phyloP scores from a whole-genome alignment of 2,329 filamentous ascomycete species.

The Epichloe bromicola region DNA sequence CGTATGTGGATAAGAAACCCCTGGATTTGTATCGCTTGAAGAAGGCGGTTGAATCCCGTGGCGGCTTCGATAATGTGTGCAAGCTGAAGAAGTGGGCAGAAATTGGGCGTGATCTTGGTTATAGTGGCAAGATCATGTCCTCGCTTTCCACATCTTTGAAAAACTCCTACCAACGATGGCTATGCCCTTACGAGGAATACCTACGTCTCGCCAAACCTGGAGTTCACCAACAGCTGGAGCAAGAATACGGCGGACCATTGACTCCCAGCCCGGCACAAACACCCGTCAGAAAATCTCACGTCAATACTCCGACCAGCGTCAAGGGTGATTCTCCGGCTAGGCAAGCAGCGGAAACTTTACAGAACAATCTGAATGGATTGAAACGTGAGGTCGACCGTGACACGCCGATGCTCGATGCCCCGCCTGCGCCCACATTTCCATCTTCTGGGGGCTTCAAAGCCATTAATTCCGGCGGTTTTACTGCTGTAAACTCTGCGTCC shows the following conservation, averaged over 20 bases:
- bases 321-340: constrained; percentile 55
- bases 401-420: constrained; percentile 33
- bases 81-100: constrained; percentile 99
- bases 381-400: constrained; percentile 35
- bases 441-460: constrained; percentile 18
- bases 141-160: constrained; percentile 94
- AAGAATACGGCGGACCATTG: constrained; percentile 83
- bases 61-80: constrained; percentile 93
- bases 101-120: constrained; percentile 89
- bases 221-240: constrained; percentile 89
- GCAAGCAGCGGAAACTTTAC: constrained; percentile 39
- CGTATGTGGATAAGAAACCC: constrained; percentile 94
- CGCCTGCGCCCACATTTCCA: constrained; percentile 21
- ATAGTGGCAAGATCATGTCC: constrained; percentile 99
- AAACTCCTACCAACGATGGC: constrained; percentile 95
- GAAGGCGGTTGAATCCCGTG: constrained; percentile 88
- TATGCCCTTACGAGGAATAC: constrained; percentile 94
- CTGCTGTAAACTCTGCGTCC: constrained; percentile 59
- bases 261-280: constrained; percentile 60
- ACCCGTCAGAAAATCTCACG: constrained; percentile 54
- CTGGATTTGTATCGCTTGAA: constrained; percentile 92
- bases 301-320: constrained; percentile 45
- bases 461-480: constrained; percentile 48
- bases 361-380: constrained; percentile 32
- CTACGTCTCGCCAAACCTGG: constrained; percentile 80